These are phyloP conservation scores for Ophiocordyceps camponoti-rufipedis DNA, from an alignment of 2,329 filamentous ascomycete genomes.

Conservation along the genomic window DNA sequence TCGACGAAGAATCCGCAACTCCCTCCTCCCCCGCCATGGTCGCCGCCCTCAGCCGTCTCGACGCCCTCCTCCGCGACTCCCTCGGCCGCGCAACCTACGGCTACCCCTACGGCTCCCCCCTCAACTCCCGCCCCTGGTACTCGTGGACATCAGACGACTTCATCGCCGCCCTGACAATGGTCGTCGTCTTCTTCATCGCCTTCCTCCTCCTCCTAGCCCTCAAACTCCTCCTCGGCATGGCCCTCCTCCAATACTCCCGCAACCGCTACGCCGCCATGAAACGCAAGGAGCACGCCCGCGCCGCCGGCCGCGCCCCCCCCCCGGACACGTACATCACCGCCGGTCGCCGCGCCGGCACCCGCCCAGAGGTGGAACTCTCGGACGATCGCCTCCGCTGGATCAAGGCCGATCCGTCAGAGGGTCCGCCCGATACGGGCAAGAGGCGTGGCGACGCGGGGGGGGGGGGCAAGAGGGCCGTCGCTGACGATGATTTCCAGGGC, in stretches of 20 bases:
- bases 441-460: conserved; percentile 29
- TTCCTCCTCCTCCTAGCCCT: conserved; percentile 73
- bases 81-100: conserved; percentile 58
- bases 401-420: conserved; percentile 68
- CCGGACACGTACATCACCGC: conserved; percentile 43
- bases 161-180: conserved; percentile 64
- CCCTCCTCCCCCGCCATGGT: conserved; percentile 56
- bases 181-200: conserved; percentile 66
- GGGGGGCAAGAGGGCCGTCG: conserved; percentile 27
- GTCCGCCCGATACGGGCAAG: conserved; percentile 26
- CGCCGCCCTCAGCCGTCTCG: conserved; percentile 62
- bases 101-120: conserved; percentile 23
- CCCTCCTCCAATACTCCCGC: conserved; percentile 61
- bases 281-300: conserved; percentile 36
- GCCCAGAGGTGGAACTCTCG: conserved; percentile 70
- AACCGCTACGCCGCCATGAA: conserved; percentile 72
- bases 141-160: conserved; percentile 51
- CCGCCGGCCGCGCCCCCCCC: conserved; percentile 25
- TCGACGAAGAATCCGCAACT: conserved; percentile 38
- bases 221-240: conserved; percentile 80
- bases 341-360: conserved; percentile 62
- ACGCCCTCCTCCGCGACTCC: conserved; percentile 56
- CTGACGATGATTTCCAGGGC: conserved; percentile 34
- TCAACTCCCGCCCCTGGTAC: conserved; percentile 25
- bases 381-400: conserved; percentile 78